Base-by-base conservation (phyloP, 1,284 basidiomycete genomes). In the Ustilago hordei region DNA sequence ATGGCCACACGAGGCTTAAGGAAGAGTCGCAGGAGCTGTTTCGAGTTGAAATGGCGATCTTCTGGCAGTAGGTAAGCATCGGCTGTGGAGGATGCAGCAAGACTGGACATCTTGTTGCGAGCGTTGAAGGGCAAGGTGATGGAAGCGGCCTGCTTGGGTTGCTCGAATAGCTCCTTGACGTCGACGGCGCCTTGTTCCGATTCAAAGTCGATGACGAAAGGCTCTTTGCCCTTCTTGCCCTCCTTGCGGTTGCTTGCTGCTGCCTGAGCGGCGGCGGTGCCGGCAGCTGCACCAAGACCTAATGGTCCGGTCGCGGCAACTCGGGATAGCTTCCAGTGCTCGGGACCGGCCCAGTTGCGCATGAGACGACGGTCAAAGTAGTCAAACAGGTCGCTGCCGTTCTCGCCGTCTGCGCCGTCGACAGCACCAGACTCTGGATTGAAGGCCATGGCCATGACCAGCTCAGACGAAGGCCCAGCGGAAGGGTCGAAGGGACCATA, bases 331-430 rank as follows among this genome's bases (percentile, higher is more conserved):
- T 97, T 98, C 96, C 96, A 99, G 86, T 99, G 97, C 86, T 98
- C 95, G 11, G 96, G 96, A 5, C 97, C 96, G 4, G 97, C 96
- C 96, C 96, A 99, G 81, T 95, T 96, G 89, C 94, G 97, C 83
- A 92, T 89, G 83, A 95, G 90, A 43, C 90, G 91, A 80, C 92
- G 90, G 86, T 99, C 95, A 86, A 99, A 98, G 87, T 97, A 98
- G 82, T 96, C 94, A 88, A 98, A 91, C 8, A 85, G 69, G 31
- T 70, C 74, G 45, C 69, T 57, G 48, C 56, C 73, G 28, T 73
- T 72, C 38, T 76, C 78, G 35, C 64, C 78, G 19, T 75, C 76
- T 9, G 67, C 67, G 19, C 64, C 69, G 28, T 79, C 77, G 32
- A 60, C 34, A 4, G 63, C 58, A 3, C 69, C 73, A 17, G 64